A percentile compares a stretch with the other conserved stretches of the same genome.
phyloP scores from a whole-genome alignment of 2,329 filamentous ascomycete genomes.

The Paecilomyces sp. region DNA sequence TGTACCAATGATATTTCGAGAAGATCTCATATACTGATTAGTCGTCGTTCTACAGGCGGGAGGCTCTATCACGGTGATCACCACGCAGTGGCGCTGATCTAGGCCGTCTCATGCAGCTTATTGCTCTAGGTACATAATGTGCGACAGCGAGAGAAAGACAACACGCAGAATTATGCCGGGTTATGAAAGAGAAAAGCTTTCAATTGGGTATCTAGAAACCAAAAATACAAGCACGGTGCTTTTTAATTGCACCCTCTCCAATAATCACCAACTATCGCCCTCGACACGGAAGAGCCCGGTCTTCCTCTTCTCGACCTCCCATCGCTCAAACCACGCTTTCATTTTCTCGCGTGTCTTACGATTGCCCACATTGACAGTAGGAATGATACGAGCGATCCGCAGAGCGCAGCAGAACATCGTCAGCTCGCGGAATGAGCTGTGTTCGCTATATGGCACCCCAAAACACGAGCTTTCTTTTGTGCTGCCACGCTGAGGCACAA shows the following conservation, averaged over 20 bases:
- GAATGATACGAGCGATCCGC: conserved; percentile 81
- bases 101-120: background rate
- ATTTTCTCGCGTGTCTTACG: conserved; percentile 58
- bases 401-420: conserved; percentile 87
- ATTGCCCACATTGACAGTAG: conserved; percentile 80
- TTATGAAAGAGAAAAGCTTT: background rate
- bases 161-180: background rate
- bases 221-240: background rate
- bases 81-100: background rate
- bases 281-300: conserved; percentile 50
- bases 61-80: too few relatives aligned
- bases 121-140: background rate
- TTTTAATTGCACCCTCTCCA: background rate
- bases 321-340: conserved; percentile 60
- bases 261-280: conserved; percentile 18
- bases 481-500: conserved; percentile 76
- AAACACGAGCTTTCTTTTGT: conserved; percentile 79
- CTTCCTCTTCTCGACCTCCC: conserved; percentile 56
- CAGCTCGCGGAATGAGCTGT: conserved; percentile 89
- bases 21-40: background rate
- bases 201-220: background rate
- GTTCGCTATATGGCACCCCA: conserved; percentile 91
- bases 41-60: too few relatives aligned
- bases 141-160: background rate
- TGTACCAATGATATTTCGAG: background rate